Base-by-base conservation (phyloP, 306 rosid species). In the Albizia julibrissin region DNA sequence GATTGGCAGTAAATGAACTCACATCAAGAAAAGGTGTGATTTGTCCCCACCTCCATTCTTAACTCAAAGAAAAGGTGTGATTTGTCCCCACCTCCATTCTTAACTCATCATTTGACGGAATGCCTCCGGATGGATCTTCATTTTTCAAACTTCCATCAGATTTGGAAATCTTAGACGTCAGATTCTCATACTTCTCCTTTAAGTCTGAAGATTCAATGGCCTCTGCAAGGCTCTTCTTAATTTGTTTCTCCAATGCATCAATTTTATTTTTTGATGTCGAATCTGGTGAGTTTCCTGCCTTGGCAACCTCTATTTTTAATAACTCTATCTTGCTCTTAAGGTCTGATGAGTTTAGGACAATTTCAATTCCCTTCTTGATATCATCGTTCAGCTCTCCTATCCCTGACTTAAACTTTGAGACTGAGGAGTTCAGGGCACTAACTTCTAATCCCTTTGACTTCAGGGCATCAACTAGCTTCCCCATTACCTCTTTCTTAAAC, bases 301-400 rank as follows among this genome's bases (percentile, higher is more conserved):
- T 90, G 15, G 89, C 92, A 19, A 92, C 86, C 87, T 90, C 97
- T 76, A 77, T 46, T 87, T 87, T 93, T 89, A 95, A 88, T 56
- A 81, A 76, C 86, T 84, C 92, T 74, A 91, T 86, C 86, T 85
- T 88, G 83, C 89, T 84, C 86, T 89, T 92, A 49, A 95, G 59
- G 80, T 89, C 92, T 42, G 94, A 43, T 46, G 93, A 83, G 84
- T 77, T 87, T 64, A 87, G 61, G 11, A 79, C 61, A 69, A 6
- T 83, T 78, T 89, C 93, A 69, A 95, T 89, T 81, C 77, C 87
- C 80, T 84, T 81, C 34, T 72, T 67, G 49, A 92, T 81, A 77
- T 88, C 97, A 65, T 82, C 77, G 34, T 87, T 85, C 59, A 95
- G 74, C 70, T 91, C 89, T 77, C 91, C 84, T 50, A 88, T 76